Conservation (phyloP, 176 grass and related monocot genomes). For the Saccharum spontaneum region DNA sequence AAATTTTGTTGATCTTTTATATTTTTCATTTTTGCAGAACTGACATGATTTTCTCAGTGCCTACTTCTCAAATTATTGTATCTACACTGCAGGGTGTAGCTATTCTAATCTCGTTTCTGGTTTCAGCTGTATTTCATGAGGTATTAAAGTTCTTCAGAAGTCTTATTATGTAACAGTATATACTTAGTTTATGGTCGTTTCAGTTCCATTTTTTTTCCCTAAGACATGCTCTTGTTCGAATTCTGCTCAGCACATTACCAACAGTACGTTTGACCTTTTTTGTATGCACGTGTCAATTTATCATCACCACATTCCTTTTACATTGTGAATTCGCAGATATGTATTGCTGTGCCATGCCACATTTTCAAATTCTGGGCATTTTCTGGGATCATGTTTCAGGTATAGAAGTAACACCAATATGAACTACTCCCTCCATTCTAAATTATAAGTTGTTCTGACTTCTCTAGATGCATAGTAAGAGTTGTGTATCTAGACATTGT, state of each 20-base stretch:
- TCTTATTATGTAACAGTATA: background rate
- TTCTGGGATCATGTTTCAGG: constrained; percentile 91
- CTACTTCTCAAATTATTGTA: constrained; percentile 13
- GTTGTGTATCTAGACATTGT: too few relatives aligned
- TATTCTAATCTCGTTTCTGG: constrained; percentile 80
- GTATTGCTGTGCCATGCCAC: constrained; percentile 88
- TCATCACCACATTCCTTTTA: constrained; percentile 1
- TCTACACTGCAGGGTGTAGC: constrained; percentile 78
- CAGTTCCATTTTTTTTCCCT: background rate
- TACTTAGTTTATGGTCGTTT: constrained; percentile 6
- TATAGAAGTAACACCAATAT: constrained; percentile 20
- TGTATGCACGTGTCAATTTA: background rate
- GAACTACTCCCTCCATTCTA: background rate
- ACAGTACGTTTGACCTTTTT: background rate
- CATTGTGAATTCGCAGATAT: constrained; percentile 57
- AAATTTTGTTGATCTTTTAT: background rate
- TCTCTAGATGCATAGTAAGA: too few relatives aligned
- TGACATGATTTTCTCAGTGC: constrained; percentile 6
- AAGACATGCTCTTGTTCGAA: constrained; percentile 17
- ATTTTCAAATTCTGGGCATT: constrained; percentile 99
- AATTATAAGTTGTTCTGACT: too few relatives aligned
- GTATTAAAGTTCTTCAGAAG: constrained; percentile 43
- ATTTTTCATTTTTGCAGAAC: background rate
- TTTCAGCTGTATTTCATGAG: constrained; percentile 97
- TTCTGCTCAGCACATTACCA: background rate